These are phyloP conservation scores for Ambrosia hybrid DNA, from an alignment of 140 eudicot species.

Conservation along the genomic window DNA sequence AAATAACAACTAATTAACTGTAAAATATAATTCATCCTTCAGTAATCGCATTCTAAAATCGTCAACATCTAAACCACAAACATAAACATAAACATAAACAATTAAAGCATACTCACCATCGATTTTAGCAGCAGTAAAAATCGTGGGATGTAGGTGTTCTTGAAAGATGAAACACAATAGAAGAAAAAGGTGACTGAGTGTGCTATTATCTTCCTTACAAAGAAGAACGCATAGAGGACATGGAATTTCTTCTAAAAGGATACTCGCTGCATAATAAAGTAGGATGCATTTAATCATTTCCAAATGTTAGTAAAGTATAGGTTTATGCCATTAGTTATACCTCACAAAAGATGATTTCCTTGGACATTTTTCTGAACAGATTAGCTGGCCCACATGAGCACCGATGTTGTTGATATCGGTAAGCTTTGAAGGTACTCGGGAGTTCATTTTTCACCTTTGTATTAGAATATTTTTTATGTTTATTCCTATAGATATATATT, in stretches of 20 bases:
- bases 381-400: constrained; percentile 97
- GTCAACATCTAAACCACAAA: too few relatives aligned
- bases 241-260: constrained; percentile 65
- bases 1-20: too few relatives aligned
- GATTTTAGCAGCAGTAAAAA: too few relatives aligned
- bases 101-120: too few relatives aligned
- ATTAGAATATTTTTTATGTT: constrained; percentile 1
- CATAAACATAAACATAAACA: too few relatives aligned
- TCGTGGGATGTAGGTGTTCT: too few relatives aligned
- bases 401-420: constrained; percentile 79
- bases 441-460: constrained; percentile 79
- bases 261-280: constrained; percentile 54
- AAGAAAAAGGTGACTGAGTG: constrained; percentile 68
- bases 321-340: constrained; percentile 27
- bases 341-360: constrained; percentile 62
- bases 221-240: constrained; percentile 71
- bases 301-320: not conserved
- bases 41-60: too few relatives aligned
- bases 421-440: constrained; percentile 88
- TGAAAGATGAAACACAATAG: constrained; percentile 44
- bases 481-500: constrained; percentile 1
- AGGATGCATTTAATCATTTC: constrained; percentile 16
- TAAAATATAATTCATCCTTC: too few relatives aligned
- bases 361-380: constrained; percentile 65
- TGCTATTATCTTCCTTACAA: constrained; percentile 75